phyloP scores from a whole-genome alignment of 768 basidiomycete species.

The Psilocybe tampanensis region DNA sequence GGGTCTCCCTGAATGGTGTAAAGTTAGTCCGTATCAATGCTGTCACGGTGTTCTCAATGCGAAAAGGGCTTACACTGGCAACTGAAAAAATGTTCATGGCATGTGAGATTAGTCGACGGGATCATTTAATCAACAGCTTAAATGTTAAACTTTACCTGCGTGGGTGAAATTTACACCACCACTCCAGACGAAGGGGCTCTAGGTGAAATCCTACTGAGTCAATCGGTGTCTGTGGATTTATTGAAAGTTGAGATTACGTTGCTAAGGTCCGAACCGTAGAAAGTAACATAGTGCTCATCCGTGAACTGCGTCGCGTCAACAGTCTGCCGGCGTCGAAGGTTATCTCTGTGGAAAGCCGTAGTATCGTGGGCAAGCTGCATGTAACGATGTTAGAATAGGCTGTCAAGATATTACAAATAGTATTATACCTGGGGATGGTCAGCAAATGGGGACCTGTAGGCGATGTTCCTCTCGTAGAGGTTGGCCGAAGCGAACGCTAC shows the following conservation, averaged over 20 bases:
- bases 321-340: slow-evolving; percentile 37
- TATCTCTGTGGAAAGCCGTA: slow-evolving; percentile 34
- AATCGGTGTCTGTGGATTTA: neutral
- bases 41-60: neutral
- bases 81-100: slow-evolving; percentile 27
- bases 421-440: slow-evolving; percentile 32
- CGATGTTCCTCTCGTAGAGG: slow-evolving; percentile 41
- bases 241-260: slow-evolving; percentile 35
- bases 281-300: slow-evolving; percentile 52
- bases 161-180: slow-evolving; percentile 54
- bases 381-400: neutral
- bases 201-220: neutral
- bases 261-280: slow-evolving; percentile 50
- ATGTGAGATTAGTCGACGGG: neutral
- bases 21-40: neutral
- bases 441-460: slow-evolving; percentile 41
- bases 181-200: slow-evolving; percentile 49
- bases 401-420: neutral
- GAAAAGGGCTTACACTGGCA: slow-evolving; percentile 42
- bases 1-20: slow-evolving; percentile 50
- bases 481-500: slow-evolving; percentile 5
- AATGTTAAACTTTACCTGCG: slow-evolving; percentile 31
- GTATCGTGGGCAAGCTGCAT: slow-evolving; percentile 42
- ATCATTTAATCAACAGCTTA: too few relatives aligned
- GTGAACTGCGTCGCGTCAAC: slow-evolving; percentile 38